These are phyloP conservation scores for Huntiella moniliformis DNA, from an alignment of 2,329 filamentous ascomycete genomes.

Conservation along the genomic window DNA sequence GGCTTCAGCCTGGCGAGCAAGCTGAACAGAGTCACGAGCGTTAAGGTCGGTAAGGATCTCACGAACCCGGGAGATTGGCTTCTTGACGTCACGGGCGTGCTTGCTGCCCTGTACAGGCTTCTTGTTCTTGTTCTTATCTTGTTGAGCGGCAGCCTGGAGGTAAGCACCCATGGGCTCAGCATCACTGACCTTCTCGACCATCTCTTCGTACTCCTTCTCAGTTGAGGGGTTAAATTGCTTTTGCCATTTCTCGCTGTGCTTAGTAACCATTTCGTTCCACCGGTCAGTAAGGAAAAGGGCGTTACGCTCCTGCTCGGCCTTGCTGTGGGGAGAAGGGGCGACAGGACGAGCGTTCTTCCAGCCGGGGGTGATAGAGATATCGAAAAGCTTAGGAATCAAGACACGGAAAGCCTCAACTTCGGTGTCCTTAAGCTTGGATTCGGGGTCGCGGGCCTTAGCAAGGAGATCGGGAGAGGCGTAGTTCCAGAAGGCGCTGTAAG, in stretches of 20 bases:
- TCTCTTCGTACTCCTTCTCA: constrained; percentile 9
- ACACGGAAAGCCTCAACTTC: constrained; percentile 28
- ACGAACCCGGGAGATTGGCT: background rate
- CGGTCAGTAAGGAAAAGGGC: constrained; percentile 29
- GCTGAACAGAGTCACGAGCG: constrained; percentile 1
- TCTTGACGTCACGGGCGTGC: background rate
- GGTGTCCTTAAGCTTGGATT: constrained; percentile 15
- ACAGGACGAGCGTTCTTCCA: constrained; percentile 27
- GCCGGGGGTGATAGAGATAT: constrained; percentile 34
- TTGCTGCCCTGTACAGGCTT: background rate
- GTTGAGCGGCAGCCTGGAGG: background rate
- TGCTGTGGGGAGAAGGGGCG: constrained; percentile 26
- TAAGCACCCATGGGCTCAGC: background rate
- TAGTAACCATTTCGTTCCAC: constrained; percentile 30
- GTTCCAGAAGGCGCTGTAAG: constrained; percentile 26
- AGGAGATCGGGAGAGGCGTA: constrained; percentile 16
- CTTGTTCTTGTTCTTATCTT: background rate
- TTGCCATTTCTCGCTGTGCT: constrained; percentile 26
- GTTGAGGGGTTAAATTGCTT: constrained; percentile 16
- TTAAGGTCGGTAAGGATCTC: constrained; percentile 3
- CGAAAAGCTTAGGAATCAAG: constrained; percentile 32
- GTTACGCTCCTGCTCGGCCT: constrained; percentile 34
- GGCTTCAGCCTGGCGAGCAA: constrained; percentile 7
- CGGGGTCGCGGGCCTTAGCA: constrained; percentile 15
- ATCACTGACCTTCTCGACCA: constrained; percentile 1